phyloP scores from a whole-genome alignment of 371 early-diverging fungal genomes.

The Syncephalastrum sp. region DNA sequence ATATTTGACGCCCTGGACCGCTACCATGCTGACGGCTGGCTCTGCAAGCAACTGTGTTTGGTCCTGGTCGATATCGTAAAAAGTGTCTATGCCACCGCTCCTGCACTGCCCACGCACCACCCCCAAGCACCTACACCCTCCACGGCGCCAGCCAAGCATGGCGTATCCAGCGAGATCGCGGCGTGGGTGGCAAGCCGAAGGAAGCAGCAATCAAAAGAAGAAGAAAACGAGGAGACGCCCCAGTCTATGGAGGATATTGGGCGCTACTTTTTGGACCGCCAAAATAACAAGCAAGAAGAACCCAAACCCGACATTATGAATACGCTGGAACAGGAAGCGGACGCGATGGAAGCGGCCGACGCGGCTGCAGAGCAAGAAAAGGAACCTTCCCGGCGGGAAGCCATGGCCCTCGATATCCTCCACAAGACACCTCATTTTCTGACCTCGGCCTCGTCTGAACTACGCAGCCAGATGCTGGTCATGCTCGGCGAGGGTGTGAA shows the following conservation, averaged over 20 bases:
- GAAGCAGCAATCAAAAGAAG: background rate
- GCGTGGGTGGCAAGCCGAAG: constrained; percentile 17
- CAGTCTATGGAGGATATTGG: constrained; percentile 45
- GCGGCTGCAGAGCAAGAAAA: constrained; percentile 11
- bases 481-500: constrained; percentile 37
- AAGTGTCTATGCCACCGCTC: constrained; percentile 9
- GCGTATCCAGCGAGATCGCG: constrained; percentile 24
- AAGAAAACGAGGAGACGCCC: constrained; percentile 10
- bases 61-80: constrained; percentile 45
- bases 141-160: background rate
- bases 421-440: constrained; percentile 49
- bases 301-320: constrained; percentile 17
- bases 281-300: constrained; percentile 23
- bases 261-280: constrained; percentile 41
- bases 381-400: constrained; percentile 8
- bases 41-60: constrained; percentile 39
- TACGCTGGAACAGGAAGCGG: constrained; percentile 18
- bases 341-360: constrained; percentile 7
- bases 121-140: background rate
- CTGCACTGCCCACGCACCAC: background rate
- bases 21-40: constrained; percentile 30
- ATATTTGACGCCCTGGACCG: constrained; percentile 60
- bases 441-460: constrained; percentile 46
- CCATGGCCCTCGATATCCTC: constrained; percentile 43
- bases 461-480: constrained; percentile 47